Evolutionary conservation across 225 moss, liverwort and hornwort genomes (phyloP).

Genomic region (Bryoerythrophyllum caledonicum): DNA sequence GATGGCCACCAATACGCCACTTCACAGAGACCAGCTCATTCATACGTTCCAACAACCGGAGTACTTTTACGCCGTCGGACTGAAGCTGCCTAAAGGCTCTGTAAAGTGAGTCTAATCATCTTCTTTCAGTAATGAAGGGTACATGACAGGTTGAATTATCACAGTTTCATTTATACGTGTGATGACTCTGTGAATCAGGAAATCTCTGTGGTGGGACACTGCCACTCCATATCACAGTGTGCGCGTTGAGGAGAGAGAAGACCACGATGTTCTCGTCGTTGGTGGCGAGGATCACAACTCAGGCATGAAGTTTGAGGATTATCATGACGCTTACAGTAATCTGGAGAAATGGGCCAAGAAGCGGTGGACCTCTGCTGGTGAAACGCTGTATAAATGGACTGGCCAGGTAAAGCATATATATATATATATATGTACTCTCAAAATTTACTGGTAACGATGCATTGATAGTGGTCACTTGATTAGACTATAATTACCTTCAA

Average conservation of each 20-base stretch:
- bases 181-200: conserved; percentile 22
- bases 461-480: neutral
- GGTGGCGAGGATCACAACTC: conserved; percentile 51
- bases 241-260: conserved; percentile 36
- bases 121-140: too few species aligned
- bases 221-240: conserved; percentile 50
- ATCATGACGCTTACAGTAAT: conserved; percentile 40
- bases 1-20: conserved; percentile 46
- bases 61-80: conserved; percentile 41
- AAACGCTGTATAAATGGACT: conserved; percentile 54
- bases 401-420: conserved; percentile 35
- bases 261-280: conserved; percentile 46
- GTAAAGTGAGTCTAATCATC: conserved; percentile 2
- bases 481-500: too few species aligned
- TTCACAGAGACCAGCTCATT: conserved; percentile 44
- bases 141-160: too few species aligned
- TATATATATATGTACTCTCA: neutral
- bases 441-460: neutral
- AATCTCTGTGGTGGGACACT: conserved; percentile 57
- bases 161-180: neutral
- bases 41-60: conserved; percentile 41
- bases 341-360: conserved; percentile 52
- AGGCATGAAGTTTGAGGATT: conserved; percentile 49
- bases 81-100: conserved; percentile 50
- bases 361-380: conserved; percentile 50